Evolutionary conservation across 306 rosid species (phyloP).

Genomic region (Hippophae rhamnoides): DNA sequence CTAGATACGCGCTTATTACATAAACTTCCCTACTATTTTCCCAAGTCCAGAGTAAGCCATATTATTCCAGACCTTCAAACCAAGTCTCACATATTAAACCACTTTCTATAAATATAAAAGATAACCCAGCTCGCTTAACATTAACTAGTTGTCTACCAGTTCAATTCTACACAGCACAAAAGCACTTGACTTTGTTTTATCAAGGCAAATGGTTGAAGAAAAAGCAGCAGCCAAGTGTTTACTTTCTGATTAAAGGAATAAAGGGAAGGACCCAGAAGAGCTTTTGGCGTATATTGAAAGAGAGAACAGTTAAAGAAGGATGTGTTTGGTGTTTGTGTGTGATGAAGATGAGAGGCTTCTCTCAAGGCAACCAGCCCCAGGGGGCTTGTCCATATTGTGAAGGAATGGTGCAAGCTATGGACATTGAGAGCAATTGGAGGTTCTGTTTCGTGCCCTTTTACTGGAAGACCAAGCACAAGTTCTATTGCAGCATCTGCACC

Average conservation of each 20-base stretch:
- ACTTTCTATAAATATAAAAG: too few relatives aligned
- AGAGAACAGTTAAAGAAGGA: conserved; percentile 6
- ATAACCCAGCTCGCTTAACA: too few relatives aligned
- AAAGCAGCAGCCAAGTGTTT: not conserved
- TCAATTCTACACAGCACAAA: too few relatives aligned
- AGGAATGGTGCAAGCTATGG: conserved; percentile 67
- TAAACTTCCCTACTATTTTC: not conserved
- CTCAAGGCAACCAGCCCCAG: conserved; percentile 63
- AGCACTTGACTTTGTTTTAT: not conserved
- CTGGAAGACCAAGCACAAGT: conserved; percentile 49
- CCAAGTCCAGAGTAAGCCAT: conserved; percentile 5
- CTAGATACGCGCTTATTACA: conserved; percentile 14
- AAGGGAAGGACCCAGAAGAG: too few relatives aligned
- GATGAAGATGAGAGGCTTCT: conserved; percentile 57
- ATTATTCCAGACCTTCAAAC: conserved; percentile 9
- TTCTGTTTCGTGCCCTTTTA: conserved; percentile 62
- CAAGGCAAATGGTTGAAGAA: not conserved
- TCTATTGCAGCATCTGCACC: conserved; percentile 49
- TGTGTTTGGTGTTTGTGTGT: conserved; percentile 82
- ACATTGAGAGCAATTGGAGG: conserved; percentile 51
- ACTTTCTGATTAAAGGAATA: too few relatives aligned
- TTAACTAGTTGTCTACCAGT: too few relatives aligned
- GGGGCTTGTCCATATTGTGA: conserved; percentile 77
- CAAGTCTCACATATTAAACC: too few relatives aligned
- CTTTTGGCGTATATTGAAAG: too few relatives aligned